Base-by-base conservation (phyloP, 495 filamentous ascomycete genomes). In the Amniculicola lignicola region DNA sequence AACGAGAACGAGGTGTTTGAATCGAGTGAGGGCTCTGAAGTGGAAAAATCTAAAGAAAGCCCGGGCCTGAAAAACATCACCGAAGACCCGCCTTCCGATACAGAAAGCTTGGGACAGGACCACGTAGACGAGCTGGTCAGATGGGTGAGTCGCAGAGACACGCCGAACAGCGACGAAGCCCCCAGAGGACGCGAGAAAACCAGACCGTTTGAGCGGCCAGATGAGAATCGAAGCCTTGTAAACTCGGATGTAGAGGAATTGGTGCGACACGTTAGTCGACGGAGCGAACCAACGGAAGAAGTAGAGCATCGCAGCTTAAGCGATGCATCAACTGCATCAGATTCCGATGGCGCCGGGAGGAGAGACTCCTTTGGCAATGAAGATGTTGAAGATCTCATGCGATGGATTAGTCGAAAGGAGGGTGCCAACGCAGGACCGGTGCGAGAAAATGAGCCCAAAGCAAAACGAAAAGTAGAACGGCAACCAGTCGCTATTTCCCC, bases 121-220 rank as follows among this genome's bases (percentile, higher is more conserved):
- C 39, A 59, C 16, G 41, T 59, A 0, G 56, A 59, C 24, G 56
- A 59, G 14, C 24, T 59, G 27, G 56, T 59, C 2, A 21, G 56
- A 31, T 59, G 56, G 56, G 48, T 59, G 14, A 59, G 48, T 16
- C 9, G 37, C 21, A n/a, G 48, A 5, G 49, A 59, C 18, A 28
- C 28, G 19, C 33, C 49, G 14, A n/a, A n/a, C n/a, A 47, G 48
- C 16, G 48, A 59, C 23, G 56, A 40, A 18, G 40, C 42, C 35
- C 6, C 7, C 6, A 40, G 46, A n/a, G 19, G 28, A 23, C 1
- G n/a, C 16, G 14, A 21, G 1, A 12, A 25, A 36, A 40, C 22
- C 4, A 2, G 28, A 28, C 18, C 16, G 21, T 12, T 6, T 9
- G 37, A 40, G 16, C 7, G 6, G 16, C 11, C 11, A 18, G 16